Evolutionary conservation across 108 stramenopile genomes (phyloP).

Genomic region (Fragilariopsis cylindrus): DNA sequence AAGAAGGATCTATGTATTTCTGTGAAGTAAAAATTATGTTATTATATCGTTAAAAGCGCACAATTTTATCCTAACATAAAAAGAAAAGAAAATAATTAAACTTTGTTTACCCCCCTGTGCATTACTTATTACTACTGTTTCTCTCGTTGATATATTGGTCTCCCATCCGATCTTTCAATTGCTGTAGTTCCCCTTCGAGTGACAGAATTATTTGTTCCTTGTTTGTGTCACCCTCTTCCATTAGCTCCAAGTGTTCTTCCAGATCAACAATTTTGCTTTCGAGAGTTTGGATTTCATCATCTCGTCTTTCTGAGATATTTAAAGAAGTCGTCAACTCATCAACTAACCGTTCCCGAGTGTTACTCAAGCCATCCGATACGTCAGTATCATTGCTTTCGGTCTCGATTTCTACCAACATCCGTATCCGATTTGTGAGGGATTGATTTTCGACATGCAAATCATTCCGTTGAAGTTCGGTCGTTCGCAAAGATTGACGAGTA

Average conservation of each 20-base stretch:
- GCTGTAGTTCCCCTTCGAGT: not conserved
- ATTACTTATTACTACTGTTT: too few relatives aligned
- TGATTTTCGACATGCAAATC: not conserved
- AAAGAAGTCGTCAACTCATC: not conserved
- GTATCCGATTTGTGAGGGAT: not conserved
- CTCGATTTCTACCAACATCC: not conserved
- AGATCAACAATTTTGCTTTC: not conserved
- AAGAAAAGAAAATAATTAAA: too few relatives aligned
- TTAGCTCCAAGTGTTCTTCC: not conserved
- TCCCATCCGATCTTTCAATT: not conserved
- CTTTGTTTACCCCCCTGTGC: too few relatives aligned
- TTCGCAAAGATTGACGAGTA: conserved; percentile 1
- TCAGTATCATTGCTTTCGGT: not conserved
- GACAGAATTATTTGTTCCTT: not conserved
- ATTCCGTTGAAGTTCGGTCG: not conserved
- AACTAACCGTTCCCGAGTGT: not conserved
- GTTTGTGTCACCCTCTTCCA: not conserved
- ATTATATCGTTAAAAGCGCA: too few relatives aligned
- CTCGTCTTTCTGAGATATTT: not conserved
- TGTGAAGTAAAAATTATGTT: too few relatives aligned
- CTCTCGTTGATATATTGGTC: not conserved
- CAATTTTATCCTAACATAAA: too few relatives aligned
- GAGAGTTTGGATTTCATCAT: not conserved
- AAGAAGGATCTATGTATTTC: too few relatives aligned
- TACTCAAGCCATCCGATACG: not conserved